phyloP scores from a whole-genome alignment of 2,329 filamentous ascomycete genomes.

The Diaporthe sp. region DNA sequence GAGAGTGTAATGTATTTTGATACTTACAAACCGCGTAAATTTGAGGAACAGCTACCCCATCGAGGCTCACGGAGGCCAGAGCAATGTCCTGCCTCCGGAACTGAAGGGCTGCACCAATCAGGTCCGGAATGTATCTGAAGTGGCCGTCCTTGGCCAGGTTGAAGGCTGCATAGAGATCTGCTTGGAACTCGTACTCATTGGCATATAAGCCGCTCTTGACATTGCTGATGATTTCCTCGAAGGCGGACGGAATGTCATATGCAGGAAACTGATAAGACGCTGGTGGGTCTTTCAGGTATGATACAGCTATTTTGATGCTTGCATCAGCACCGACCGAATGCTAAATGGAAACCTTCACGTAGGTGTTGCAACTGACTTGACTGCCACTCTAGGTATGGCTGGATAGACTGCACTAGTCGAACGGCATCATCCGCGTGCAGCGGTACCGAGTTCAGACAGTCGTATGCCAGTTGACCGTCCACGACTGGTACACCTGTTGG shows the following conservation, averaged over 20 bases:
- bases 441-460: constrained; percentile 34
- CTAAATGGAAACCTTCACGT: not conserved
- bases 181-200: constrained; percentile 33
- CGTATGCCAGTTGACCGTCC: constrained; percentile 33
- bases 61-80: constrained; percentile 31
- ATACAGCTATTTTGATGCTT: not conserved
- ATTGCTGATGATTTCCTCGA: constrained; percentile 27
- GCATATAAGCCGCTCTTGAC: constrained; percentile 19
- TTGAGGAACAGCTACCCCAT: constrained; percentile 19
- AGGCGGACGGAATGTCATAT: constrained; percentile 24
- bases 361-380: constrained; percentile 12
- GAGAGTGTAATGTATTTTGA: not conserved
- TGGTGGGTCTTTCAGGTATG: constrained; percentile 22
- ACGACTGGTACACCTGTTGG: not conserved
- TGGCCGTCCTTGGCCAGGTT: constrained; percentile 31
- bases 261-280: constrained; percentile 28
- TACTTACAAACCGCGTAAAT: constrained; percentile 27
- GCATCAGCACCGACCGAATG: not conserved
- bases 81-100: constrained; percentile 23
- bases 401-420: constrained; percentile 25
- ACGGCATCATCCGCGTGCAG: constrained; percentile 27
- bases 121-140: constrained; percentile 26
- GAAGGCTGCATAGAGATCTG: constrained; percentile 27
- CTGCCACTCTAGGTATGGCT: constrained; percentile 27
- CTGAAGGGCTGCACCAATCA: constrained; percentile 24